Conservation (phyloP, 768 basidiomycete genomes). For the Panaeolus cyanescens region DNA sequence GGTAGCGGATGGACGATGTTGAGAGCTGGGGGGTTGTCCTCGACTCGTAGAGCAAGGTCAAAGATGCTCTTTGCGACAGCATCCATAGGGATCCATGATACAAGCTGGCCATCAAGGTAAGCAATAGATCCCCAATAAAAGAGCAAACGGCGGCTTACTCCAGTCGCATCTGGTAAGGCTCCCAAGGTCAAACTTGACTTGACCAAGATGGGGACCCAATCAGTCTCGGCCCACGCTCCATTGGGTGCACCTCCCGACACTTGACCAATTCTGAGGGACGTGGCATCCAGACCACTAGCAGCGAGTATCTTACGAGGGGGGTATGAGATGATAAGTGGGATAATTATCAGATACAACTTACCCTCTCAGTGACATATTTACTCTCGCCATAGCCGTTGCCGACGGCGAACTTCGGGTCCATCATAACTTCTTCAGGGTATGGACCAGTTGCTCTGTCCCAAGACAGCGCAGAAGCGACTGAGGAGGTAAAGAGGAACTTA, state of each 20-base stretch:
- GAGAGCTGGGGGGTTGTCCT: slow-evolving; percentile 7
- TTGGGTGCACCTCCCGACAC: slow-evolving; percentile 32
- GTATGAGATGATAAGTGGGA: slow-evolving; percentile 3
- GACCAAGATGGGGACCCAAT: slow-evolving; percentile 43
- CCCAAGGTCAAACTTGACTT: slow-evolving; percentile 23
- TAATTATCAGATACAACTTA: slow-evolving; percentile 34
- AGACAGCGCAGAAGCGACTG: slow-evolving; percentile 32
- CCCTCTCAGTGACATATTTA: slow-evolving; percentile 43
- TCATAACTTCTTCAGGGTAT: slow-evolving; percentile 18
- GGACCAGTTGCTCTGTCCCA: slow-evolving; percentile 29
- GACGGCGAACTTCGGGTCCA: slow-evolving; percentile 20
- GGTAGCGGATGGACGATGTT: slow-evolving; percentile 31
- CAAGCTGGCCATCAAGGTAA: no score
- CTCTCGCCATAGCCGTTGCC: slow-evolving; percentile 38
- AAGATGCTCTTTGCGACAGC: slow-evolving; percentile 27
- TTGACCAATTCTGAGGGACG: slow-evolving; percentile 40
- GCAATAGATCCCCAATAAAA: slow-evolving; percentile 15
- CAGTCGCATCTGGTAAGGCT: slow-evolving; percentile 29
- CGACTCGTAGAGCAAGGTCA: slow-evolving; percentile 25
- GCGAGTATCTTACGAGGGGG: slow-evolving; percentile 31
- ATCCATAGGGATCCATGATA: slow-evolving; percentile 36
- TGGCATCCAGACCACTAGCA: slow-evolving; percentile 23
- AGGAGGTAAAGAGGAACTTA: slow-evolving; percentile 43
- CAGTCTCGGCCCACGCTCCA: slow-evolving; percentile 39
- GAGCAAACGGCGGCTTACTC: slow-evolving; percentile 19